Percentiles rank a stretch among this genome's conserved stretches.
Evolutionary conservation across 257 asterid species (phyloP).

Genomic region (Salvia rosmarinus): DNA sequence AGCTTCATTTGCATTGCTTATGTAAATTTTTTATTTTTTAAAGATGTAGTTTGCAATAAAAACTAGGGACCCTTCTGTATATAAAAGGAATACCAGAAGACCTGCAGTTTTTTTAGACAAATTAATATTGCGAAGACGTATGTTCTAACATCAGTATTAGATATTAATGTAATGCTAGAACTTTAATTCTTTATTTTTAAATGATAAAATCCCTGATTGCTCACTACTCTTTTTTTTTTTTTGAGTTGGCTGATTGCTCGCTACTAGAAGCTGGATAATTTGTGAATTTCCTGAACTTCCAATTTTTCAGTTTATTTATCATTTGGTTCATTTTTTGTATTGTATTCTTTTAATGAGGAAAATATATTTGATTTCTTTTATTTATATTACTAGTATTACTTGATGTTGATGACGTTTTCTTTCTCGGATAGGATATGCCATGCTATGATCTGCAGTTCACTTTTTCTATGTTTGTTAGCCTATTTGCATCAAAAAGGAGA

Average conservation of each 20-base stretch:
- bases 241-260: too few relatives aligned
- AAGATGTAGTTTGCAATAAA: neutral
- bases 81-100: neutral
- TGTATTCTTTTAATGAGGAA: too few relatives aligned
- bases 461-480: constrained; percentile 62
- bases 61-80: neutral
- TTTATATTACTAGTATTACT: neutral
- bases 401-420: constrained; percentile 15
- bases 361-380: neutral
- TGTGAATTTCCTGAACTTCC: neutral
- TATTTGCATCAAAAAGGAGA: constrained; percentile 47
- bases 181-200: neutral
- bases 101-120: neutral
- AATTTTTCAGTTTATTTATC: neutral
- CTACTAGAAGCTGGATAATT: neutral
- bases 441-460: constrained; percentile 39
- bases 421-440: constrained; percentile 15
- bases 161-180: neutral
- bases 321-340: neutral
- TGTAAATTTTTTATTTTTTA: neutral
- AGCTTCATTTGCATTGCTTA: neutral
- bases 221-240: too few relatives aligned
- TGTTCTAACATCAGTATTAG: too few relatives aligned
- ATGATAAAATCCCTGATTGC: neutral
- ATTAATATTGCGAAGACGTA: too few relatives aligned